Conservation (phyloP, 1,284 basidiomycete species). For the Pholiota adiposa region DNA sequence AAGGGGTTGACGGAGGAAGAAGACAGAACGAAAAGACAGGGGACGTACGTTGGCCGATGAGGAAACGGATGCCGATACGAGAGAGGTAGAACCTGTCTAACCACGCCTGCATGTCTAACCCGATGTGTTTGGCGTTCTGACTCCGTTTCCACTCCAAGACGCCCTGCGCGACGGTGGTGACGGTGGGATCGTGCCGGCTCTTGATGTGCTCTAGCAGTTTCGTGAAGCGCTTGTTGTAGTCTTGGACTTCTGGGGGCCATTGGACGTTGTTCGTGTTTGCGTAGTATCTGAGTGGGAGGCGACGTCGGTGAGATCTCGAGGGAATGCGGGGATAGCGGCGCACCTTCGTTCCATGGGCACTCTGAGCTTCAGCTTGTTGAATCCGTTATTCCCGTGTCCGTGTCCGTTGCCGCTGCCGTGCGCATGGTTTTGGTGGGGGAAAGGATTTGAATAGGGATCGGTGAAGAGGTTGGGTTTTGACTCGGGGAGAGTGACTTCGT, state of each 20-base stretch:
- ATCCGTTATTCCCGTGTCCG: no score
- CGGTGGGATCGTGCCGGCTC: slow-evolving; percentile 94
- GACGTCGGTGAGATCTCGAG: slow-evolving; percentile 10
- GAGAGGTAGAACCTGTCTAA: slow-evolving; percentile 98
- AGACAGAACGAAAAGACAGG: background rate
- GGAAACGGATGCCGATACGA: slow-evolving; percentile 94
- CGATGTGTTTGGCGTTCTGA: slow-evolving; percentile 66
- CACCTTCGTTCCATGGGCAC: slow-evolving; percentile 78
- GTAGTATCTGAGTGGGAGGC: slow-evolving; percentile 78
- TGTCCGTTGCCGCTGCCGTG: slow-evolving; percentile 33
- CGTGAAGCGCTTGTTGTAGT: slow-evolving; percentile 95
- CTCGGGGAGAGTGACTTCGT: slow-evolving; percentile 57
- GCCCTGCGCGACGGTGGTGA: slow-evolving; percentile 95
- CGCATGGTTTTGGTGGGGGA: slow-evolving; percentile 14
- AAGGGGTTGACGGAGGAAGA: slow-evolving; percentile 12
- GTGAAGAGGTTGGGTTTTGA: slow-evolving; percentile 69
- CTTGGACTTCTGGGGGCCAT: slow-evolving; percentile 93
- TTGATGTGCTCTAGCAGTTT: slow-evolving; percentile 90
- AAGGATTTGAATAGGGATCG: slow-evolving; percentile 34
- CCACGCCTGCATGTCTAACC: slow-evolving; percentile 93
- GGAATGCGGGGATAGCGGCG: slow-evolving; percentile 21
- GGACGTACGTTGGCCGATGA: slow-evolving; percentile 88
- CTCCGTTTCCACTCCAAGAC: slow-evolving; percentile 80
- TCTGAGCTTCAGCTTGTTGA: slow-evolving; percentile 64
- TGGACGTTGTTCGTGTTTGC: slow-evolving; percentile 69